A percentile compares a stretch with the other conserved stretches of the same genome.
Conservation (phyloP, 2,329 filamentous ascomycete genomes). For the Chaetoscypha palmicola region DNA sequence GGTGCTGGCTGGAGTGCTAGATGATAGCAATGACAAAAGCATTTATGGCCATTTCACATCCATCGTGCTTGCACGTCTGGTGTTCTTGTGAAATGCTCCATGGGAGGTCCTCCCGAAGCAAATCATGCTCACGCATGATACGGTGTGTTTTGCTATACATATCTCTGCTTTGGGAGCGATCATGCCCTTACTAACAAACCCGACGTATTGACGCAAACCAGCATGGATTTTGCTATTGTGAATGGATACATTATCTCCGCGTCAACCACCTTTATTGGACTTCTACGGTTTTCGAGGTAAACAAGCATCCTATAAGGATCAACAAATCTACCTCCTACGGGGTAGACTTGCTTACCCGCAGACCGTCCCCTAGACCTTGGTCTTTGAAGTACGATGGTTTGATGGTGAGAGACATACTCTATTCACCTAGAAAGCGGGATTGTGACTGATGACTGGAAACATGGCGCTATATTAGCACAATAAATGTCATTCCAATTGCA, state of each 20-base stretch:
- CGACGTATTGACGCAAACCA: too few relatives aligned
- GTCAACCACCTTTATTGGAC: constrained; percentile 50
- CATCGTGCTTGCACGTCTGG: constrained; percentile 33
- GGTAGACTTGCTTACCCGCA: constrained; percentile 64
- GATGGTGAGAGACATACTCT: constrained; percentile 62
- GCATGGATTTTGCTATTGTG: constrained; percentile 1
- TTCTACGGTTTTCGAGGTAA: constrained; percentile 80
- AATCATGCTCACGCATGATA: constrained; percentile 13
- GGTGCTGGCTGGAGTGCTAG: constrained; percentile 22
- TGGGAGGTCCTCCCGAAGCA: constrained; percentile 67
- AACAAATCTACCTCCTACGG: constrained; percentile 36
- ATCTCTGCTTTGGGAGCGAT: constrained; percentile 27
- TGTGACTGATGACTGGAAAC: too few relatives aligned
- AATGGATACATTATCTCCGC: constrained; percentile 83
- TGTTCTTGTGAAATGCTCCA: constrained; percentile 61
- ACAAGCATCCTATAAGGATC: constrained; percentile 83
- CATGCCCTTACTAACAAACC: constrained; percentile 24
- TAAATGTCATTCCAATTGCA: too few relatives aligned
- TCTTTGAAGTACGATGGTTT: constrained; percentile 68
- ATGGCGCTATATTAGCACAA: too few relatives aligned
- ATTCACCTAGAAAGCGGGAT: too few relatives aligned
- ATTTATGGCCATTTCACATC: constrained; percentile 65
- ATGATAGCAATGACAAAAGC: constrained; percentile 28
- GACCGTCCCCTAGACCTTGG: constrained; percentile 60
- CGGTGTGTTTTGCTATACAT: constrained; percentile 26